phyloP scores from a whole-genome alignment of 495 filamentous ascomycete species.

The Talaromyces nanjingensis region DNA sequence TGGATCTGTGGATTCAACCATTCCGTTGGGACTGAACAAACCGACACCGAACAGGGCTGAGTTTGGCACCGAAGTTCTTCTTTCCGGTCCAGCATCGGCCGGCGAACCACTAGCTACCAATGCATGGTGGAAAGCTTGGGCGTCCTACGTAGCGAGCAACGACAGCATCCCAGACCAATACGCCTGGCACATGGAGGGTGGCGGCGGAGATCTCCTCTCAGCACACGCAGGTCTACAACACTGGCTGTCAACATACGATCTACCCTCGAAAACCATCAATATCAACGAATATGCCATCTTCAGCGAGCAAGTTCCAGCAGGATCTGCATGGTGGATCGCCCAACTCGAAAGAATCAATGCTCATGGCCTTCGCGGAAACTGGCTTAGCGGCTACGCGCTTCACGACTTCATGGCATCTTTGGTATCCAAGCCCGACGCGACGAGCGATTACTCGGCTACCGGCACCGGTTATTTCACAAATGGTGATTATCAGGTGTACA shows the following conservation, averaged over 20 bases:
- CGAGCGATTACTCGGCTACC: slow-evolving; percentile 15
- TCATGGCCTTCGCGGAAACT: slow-evolving; percentile 26
- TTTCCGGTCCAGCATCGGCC: slow-evolving; percentile 20
- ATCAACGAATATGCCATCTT: slow-evolving; percentile 29
- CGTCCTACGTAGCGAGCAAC: slow-evolving; percentile 14
- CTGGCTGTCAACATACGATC: slow-evolving; percentile 16
- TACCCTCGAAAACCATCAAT: slow-evolving; percentile 24
- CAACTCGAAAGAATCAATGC: slow-evolving; percentile 25
- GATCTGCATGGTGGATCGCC: slow-evolving; percentile 26
- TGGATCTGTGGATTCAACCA: not conserved
- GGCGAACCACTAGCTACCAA: slow-evolving; percentile 12
- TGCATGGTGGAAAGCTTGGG: slow-evolving; percentile 20
- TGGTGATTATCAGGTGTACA: slow-evolving; percentile 29
- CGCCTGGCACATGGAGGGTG: slow-evolving; percentile 20
- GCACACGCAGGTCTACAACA: slow-evolving; percentile 14
- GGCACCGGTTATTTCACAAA: slow-evolving; percentile 22
- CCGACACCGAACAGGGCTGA: not conserved
- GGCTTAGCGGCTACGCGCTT: slow-evolving; percentile 20
- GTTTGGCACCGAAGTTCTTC: slow-evolving; percentile 11
- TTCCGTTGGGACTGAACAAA: not conserved
- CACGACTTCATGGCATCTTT: slow-evolving; percentile 26
- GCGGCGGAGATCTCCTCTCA: slow-evolving; percentile 19
- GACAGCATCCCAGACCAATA: slow-evolving; percentile 23
- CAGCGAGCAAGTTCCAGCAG: slow-evolving; percentile 23
- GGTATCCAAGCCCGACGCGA: slow-evolving; percentile 19